Base-by-base conservation (phyloP, 495 filamentous ascomycete species). In the Penicillium canescens region DNA sequence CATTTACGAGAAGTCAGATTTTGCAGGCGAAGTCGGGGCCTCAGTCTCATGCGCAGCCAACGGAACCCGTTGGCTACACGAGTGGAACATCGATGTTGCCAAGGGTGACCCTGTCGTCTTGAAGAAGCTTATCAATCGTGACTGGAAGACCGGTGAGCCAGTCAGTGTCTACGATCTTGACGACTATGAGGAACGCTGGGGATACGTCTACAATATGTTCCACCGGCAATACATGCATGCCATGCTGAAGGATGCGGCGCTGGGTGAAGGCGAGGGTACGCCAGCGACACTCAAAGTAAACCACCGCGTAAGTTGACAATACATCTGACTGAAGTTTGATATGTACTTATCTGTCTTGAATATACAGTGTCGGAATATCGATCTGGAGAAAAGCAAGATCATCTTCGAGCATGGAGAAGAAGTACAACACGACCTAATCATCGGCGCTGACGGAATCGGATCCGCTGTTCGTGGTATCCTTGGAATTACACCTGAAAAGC, bases 191-290 rank as follows among this genome's bases (percentile, higher is more conserved):
- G 56, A 71, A 42, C 62, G 66, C 7, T 77, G 74, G 74, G 74
- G 74, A 33, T 72, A 73, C 56, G 71, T 71, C 20, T 80, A 81
- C 56, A 77, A 80, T 62, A 79, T 82, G 78, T 82, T 82, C 55
- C 79, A 83, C 50, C 73, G 80, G 1, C 72, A 76, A 45, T 69
- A 82, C 52, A 81, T 83, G 78, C 80, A 83, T 56, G 53, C 63
- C 6, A 79, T 82, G 76, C 56, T 83, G 59, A 78, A 70, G 66
- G 74, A 78, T 23, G 70, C 69, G 14, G 80, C 78, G 1, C 11
- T 77, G 48, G 70, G 65, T 8, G 68, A 70, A 6, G 75, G 77
- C 2, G 63, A 71, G n/a, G 78, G 77, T 6, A 63, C 43, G 0
- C 78, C 77, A 0, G 74, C 70, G 1, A 68, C 55, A 31, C 49